Evolutionary conservation across 345 rosid genomes (phyloP).

Genomic region (Cardiospermum halicacabum): DNA sequence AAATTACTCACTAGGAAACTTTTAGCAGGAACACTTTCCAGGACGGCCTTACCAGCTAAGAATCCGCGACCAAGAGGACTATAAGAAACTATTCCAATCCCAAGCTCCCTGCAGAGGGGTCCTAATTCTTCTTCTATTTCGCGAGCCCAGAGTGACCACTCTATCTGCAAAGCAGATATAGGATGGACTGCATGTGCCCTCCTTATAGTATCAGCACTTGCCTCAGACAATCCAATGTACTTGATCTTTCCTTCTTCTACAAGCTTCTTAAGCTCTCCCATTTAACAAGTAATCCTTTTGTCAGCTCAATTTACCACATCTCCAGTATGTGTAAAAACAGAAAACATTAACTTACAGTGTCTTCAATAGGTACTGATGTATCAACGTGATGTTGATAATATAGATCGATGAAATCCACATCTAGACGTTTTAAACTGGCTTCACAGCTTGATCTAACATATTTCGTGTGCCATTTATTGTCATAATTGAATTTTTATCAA

Average conservation of each 20-base stretch:
- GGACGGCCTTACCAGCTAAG: slow-evolving; percentile 20
- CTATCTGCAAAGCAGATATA: slow-evolving; percentile 21
- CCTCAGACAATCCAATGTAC: slow-evolving; percentile 27
- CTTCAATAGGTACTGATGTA: slow-evolving; percentile 27
- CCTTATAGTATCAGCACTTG: slow-evolving; percentile 18
- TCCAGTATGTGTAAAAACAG: too few relatives aligned
- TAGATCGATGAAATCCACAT: slow-evolving; percentile 34
- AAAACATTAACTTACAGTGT: slow-evolving; percentile 34
- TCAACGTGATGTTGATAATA: slow-evolving; percentile 29
- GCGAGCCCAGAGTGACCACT: slow-evolving; percentile 20
- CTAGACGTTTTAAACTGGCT: slow-evolving; percentile 31
- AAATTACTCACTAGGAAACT: slow-evolving; percentile 9
- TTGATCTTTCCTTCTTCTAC: slow-evolving; percentile 26
- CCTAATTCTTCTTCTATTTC: slow-evolving; percentile 19
- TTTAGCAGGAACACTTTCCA: slow-evolving; percentile 12
- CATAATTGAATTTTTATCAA: background rate
- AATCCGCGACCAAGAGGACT: slow-evolving; percentile 23
- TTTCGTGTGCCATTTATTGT: slow-evolving; percentile 19
- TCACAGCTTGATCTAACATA: slow-evolving; percentile 25
- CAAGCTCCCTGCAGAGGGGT: slow-evolving; percentile 26
- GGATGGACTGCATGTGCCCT: slow-evolving; percentile 28
- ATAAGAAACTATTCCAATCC: slow-evolving; percentile 21
- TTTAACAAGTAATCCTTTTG: background rate
- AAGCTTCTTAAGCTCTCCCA: slow-evolving; percentile 21
- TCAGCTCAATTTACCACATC: background rate